Conservation (phyloP, 768 basidiomycete species). For the Boletus vinaceobasis region DNA sequence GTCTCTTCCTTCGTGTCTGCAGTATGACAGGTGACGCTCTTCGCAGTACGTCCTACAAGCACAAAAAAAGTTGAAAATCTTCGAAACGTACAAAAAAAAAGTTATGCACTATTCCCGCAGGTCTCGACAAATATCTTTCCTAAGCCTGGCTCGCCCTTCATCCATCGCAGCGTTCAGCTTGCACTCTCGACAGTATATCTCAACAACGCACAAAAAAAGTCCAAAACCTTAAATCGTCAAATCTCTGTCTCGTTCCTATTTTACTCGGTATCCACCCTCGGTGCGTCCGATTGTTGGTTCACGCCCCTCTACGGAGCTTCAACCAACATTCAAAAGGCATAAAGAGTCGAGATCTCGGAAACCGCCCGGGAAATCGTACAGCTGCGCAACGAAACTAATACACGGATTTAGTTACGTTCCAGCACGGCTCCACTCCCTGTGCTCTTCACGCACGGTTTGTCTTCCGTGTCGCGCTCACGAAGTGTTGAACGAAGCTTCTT, state of each 20-base stretch:
- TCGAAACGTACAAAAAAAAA: background rate
- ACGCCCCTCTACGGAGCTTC: background rate
- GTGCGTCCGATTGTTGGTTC: background rate
- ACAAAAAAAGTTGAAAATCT: conserved; percentile 5
- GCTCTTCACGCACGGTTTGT: background rate
- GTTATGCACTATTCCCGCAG: background rate
- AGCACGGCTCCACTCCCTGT: too few relatives aligned
- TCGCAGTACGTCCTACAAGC: background rate
- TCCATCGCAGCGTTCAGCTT: background rate
- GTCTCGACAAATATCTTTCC: background rate
- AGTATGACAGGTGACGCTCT: background rate
- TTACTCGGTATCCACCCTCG: background rate
- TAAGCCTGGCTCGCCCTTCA: background rate
- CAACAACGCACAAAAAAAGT: background rate
- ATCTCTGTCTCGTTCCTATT: background rate
- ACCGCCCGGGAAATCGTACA: background rate
- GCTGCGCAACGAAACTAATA: background rate
- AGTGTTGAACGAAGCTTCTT: background rate
- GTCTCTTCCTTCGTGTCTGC: background rate
- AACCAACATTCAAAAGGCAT: background rate
- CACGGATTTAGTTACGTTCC: background rate
- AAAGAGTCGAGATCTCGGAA: background rate
- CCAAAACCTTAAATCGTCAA: background rate
- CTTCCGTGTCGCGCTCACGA: background rate
- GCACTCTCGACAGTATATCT: background rate